These are phyloP conservation scores for Styphnolobium japonicum DNA, from an alignment of 306 rosid species.

Conservation along the genomic window DNA sequence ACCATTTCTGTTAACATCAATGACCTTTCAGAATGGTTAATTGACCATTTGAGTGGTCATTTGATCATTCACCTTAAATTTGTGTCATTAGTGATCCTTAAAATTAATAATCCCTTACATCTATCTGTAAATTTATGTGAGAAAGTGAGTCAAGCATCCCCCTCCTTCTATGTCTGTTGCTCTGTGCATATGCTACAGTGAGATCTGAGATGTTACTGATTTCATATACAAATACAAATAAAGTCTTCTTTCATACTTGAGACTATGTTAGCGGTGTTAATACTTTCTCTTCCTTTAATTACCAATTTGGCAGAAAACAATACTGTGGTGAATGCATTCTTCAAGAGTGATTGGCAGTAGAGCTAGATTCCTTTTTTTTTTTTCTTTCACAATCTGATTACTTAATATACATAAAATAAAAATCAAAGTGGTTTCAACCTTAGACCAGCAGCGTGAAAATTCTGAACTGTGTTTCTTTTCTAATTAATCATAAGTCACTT, in stretches of 20 bases:
- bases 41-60: no score
- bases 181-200: not conserved
- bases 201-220: not conserved
- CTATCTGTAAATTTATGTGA: conserved; percentile 22
- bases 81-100: no score
- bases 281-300: not conserved
- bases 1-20: no score
- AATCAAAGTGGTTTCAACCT: not conserved
- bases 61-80: no score
- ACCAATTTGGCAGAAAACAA: conserved; percentile 10
- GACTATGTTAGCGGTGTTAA: not conserved
- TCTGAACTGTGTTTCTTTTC: not conserved
- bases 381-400: not conserved
- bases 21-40: no score
- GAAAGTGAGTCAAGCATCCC: conserved; percentile 3
- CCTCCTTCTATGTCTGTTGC: not conserved
- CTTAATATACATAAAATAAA: not conserved
- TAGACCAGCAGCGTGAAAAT: not conserved
- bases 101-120: no score
- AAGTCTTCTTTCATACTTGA: not conserved
- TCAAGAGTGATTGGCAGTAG: not conserved
- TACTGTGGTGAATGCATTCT: not conserved
- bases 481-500: not conserved
- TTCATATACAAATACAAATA: conserved; percentile 6
- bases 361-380: not conserved